Evolutionary conservation across 768 basidiomycete genomes (phyloP), one percentile per base, ranked within the genome.

Genomic region (Gelatoporia subvermispora): DNA sequence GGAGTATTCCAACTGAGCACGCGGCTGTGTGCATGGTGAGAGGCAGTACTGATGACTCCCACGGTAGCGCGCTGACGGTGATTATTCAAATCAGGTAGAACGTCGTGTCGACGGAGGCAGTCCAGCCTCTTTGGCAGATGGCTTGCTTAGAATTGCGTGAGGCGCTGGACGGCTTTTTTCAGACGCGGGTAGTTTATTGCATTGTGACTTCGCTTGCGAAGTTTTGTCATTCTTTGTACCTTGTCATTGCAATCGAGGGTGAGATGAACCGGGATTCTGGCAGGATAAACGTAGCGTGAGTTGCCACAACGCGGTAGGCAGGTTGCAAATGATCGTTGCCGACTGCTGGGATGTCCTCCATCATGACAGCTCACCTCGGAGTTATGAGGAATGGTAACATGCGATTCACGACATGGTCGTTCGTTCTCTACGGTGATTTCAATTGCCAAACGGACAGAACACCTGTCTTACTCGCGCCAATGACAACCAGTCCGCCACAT

Each of bases 381-480:
- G 28, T 31, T 13, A 31, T 31, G 28, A 31, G 28, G 13, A 31
- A 5, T 31, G 28, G n/a, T n/a, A n/a, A 5, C 28, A 31, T 31
- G 28, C 28, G 13, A 7, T 13, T 13, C 13, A 31, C 13, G 28
- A 31, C 28, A 31, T 31, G 13, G 7, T 31, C 28, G 28, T 13
- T 31, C 28, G 28, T 5, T 31, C 28, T 31, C 28, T 31, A 31
- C 28, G 28, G 28, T 7, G 49, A 47, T 9, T 35, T 31, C 44
- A 62, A 43, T 18, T 43, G 48, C 62, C 62, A 63, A 1, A 58
- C 37, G 31, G 36, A 60, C 39, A 64, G 40, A 3, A 52, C 56
- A 3, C 60, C 55, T 7, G 36, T 49, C 34, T 49, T 50, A 8
- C 61, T 59, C 5, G 55, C 42, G 16, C 55, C 58, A 0, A 62